Base-by-base conservation (phyloP, 192 early-diverging fungal species). In the Entophlyctis luteolus region DNA sequence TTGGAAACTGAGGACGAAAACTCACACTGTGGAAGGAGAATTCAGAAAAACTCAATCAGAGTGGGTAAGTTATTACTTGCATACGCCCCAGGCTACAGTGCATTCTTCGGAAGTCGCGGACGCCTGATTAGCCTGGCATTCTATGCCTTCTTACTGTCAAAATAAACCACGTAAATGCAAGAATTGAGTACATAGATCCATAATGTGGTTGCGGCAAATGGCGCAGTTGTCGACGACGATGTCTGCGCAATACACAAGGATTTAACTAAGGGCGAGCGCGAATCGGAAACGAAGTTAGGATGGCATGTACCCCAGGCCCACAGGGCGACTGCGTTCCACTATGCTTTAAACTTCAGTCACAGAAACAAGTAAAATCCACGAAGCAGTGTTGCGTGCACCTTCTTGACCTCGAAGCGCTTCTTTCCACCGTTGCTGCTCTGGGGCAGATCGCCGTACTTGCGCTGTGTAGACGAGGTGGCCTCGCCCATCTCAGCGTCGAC, bases 191-290 rank as follows among this genome's bases (percentile, higher is more conserved):
- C 96, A 98, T 52, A 94, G 85, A 73, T 98, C 96, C 96, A 98
- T 98, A 78, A 95, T 98, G 79, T 98, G 95, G 79, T 98, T 98
- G 70, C 94, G 85, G 77, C 96, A 98, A 82, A 98, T 98, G 57
- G 96, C 94, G 71, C 96, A 98, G 77, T 94, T 95, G 75, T 96
- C 96, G 3, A 95, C 93, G 23, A 92, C 92, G 81, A 96, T 95
- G 75, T 98, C 94, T 92, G 65, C 6, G 0, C 14, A 36, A 12
- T 6, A 75, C 20, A 1, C 8, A 38, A 5, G 8, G 32, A 48
- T 3, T 45, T n/a, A n/a, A n/a, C n/a, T n/a, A n/a, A n/a, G n/a
- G n/a, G n/a, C n/a, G n/a, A n/a, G 18, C 10, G 27, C 39, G 38
- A 68, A 36, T 52, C 14, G 32, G 27, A n/a, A 4, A 18, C 8